Conservation (phyloP, 305 asterid species). For the Stenogyne calaminthoides region DNA sequence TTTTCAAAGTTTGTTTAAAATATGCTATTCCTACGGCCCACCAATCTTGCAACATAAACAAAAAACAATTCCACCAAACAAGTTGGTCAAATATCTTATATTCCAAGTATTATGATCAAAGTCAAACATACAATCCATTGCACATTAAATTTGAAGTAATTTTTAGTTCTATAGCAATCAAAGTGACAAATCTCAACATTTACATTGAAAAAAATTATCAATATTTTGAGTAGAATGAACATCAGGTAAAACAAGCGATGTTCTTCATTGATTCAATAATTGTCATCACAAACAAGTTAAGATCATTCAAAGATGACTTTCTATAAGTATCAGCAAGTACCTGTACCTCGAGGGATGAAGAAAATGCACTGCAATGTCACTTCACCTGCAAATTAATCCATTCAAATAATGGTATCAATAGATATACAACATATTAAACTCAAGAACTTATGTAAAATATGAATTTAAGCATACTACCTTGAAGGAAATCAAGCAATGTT, state of each 20-base stretch:
- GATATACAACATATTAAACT: background rate
- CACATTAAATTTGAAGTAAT: background rate
- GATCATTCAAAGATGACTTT: conserved; percentile 1
- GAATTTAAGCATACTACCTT: conserved; percentile 9
- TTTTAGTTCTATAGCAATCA: background rate
- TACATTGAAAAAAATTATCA: background rate
- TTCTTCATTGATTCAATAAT: background rate
- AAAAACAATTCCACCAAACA: background rate
- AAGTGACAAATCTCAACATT: background rate
- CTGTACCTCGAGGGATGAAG: background rate
- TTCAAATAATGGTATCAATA: background rate
- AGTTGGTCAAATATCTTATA: background rate
- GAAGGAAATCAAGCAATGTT: background rate
- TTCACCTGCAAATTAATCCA: background rate
- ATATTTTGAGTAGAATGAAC: conserved; percentile 11
- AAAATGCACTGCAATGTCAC: background rate
- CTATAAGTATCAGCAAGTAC: conserved; percentile 7
- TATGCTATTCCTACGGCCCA: background rate
- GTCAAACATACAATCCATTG: background rate
- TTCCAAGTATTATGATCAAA: conserved; percentile 4
- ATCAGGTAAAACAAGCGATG: conserved; percentile 24
- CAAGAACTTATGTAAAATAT: background rate
- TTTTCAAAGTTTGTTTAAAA: background rate
- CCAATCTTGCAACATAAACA: background rate
- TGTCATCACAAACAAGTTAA: conserved; percentile 1